phyloP scores from a whole-genome alignment of 345 rosid genomes.

The Lenwebbia sp. region DNA sequence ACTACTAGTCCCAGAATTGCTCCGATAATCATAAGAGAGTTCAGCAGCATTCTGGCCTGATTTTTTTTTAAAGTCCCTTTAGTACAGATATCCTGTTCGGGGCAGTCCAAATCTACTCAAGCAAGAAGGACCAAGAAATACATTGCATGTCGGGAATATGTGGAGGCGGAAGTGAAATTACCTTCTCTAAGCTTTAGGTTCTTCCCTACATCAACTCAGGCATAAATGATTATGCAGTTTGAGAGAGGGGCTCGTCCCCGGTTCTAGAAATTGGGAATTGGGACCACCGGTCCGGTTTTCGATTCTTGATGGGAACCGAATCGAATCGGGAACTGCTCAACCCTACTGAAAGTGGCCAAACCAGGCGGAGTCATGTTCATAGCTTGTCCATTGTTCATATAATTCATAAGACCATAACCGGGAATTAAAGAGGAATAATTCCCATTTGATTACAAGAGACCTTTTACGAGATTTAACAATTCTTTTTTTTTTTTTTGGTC shows the following conservation, averaged over 20 bases:
- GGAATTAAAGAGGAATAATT: conserved; percentile 17
- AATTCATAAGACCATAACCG: conserved; percentile 4
- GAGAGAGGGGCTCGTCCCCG: conserved; percentile 22
- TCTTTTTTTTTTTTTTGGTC: too few relatives aligned
- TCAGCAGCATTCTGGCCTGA: conserved; percentile 44
- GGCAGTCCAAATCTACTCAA: neutral
- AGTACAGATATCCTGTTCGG: neutral
- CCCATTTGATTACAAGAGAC: neutral
- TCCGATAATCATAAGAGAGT: conserved; percentile 39
- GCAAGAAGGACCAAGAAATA: neutral
- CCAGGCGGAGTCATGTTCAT: neutral
- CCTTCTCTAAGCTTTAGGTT: conserved; percentile 31
- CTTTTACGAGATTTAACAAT: too few relatives aligned
- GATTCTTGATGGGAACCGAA: too few relatives aligned
- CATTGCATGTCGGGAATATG: neutral
- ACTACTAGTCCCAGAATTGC: conserved; percentile 22
- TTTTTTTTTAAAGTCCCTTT: neutral
- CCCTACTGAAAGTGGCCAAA: neutral
- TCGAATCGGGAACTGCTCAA: fast-evolving
- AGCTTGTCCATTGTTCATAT: neutral
- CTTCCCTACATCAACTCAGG: conserved; percentile 34
- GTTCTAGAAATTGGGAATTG: too few relatives aligned
- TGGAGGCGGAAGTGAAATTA: neutral
- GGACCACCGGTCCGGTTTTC: too few relatives aligned
- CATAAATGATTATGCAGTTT: conserved; percentile 31